Evolutionary conservation across 495 filamentous ascomycete genomes (phyloP), one percentile per base, ranked within the genome.

Genomic region (Bryoglossum gracile): DNA sequence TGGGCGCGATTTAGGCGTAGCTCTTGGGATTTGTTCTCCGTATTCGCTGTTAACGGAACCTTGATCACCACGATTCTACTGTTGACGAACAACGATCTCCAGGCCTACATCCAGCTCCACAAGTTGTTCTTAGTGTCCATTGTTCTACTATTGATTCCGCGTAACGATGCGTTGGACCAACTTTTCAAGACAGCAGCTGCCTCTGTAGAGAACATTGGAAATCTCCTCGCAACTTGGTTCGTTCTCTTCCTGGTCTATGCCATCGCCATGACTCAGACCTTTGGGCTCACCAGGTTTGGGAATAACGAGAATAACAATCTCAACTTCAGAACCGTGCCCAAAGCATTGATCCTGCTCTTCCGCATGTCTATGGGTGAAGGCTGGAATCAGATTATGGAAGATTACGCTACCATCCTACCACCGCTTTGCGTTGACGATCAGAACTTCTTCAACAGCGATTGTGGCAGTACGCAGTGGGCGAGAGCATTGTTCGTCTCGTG

Each of bases 131-230:
- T 99, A 33, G 92, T 97, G 38, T 83, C 88, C 17, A 82, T 97
- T 50, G 82, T 92, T 1, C 75, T 97, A 17, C 72, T 99, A 50
- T 80, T 99, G 37, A 99, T 99, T 48, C 92, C 92, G 8, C 79
- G 92, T 4, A 99, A 97, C 64, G 92, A 99, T 54, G 89, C 95
- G 39, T 81, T 99, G 9, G 92, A 99, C 60, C 92, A 99, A 64
- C 81, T 99, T 4, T 99, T 97, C 79, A 99, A 99, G 68, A 99
- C 92, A 13, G 94, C 94, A 2, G 94, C 92, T n/a, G 92, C 92
- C 34, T 89, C 83, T 80, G 68, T 99, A 26, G 83, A 85, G 2
- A 82, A 85, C 11, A 97, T 99, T 59, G 79, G 83, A 46, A 99
- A 95, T 61, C 73, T 99, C 19, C 72, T 99, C 16, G 92, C 91